Base-by-base conservation (phyloP, 2,329 filamentous ascomycete species). In the Fusarium sororula region DNA sequence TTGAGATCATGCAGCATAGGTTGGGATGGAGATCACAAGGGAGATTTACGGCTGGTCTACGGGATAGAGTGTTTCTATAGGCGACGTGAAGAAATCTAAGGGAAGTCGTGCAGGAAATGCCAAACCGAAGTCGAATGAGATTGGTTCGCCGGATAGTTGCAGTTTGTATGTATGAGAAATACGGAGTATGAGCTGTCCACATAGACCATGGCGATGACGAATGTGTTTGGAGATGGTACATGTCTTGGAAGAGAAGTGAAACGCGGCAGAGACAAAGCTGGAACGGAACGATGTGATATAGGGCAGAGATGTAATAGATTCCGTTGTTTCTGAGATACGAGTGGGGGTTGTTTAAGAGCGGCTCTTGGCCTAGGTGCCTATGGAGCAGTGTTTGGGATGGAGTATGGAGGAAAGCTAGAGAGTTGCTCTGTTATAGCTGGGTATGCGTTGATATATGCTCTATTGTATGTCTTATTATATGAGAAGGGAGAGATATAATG, bases 241-340 rank as follows among this genome's bases (percentile, higher is more conserved):
- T 57, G 66, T 72, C 48, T 72, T 68, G 54, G 54, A 45, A 73
- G 71, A 60, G 32, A 38, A 61, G 44, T 74, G 66, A 73, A 73
- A 73, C 70, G 41, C 18, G 53, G 50, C 39, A 58, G 65, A 73
- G 66, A 67, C 70, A 67, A 54, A 74, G 44, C 53, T 74, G 71
- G 58, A 70, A 73, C 70, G 26, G 58, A 70, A 73, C 70, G 26
- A 20, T 44, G 37, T 54, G 39, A 32, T 55, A 54, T 50, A 35
- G 28, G 47, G 44, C 30, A 45, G 39, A 63, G 47, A 24, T 41
- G 18, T 50, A 28, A 51, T 32, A 53, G 47, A 44, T 48, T 17
- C 45, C 26, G 15, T 44, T 68, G 68, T 51, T 71, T 70, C 35
- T 58, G 42, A 35, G 41, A 24, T 50, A 26, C 28, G 41, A 50